Conservation (phyloP, 2,329 filamentous ascomycete genomes). For the Zasmidium angulare region DNA sequence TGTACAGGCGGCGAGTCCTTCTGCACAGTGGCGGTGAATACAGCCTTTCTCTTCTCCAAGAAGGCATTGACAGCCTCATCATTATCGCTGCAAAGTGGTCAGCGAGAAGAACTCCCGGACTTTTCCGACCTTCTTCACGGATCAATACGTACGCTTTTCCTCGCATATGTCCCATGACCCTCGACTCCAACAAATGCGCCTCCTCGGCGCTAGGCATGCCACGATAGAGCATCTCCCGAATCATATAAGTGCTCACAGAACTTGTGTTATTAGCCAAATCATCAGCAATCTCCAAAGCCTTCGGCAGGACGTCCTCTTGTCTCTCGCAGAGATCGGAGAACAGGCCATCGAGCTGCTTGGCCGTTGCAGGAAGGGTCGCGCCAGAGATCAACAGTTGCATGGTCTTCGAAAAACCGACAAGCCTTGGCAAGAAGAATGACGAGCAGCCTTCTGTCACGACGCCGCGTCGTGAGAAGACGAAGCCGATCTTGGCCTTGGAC, state of each 20-base stretch:
- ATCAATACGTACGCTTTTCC: slow-evolving; percentile 14
- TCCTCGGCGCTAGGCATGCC: slow-evolving; percentile 20
- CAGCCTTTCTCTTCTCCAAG: slow-evolving; percentile 21
- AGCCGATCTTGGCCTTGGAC: slow-evolving; percentile 23
- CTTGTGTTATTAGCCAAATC: slow-evolving; percentile 16
- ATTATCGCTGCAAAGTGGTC: slow-evolving; percentile 13
- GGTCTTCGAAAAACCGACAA: slow-evolving; percentile 16
- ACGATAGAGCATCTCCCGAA: slow-evolving; percentile 23
- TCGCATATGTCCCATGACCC: slow-evolving; percentile 22
- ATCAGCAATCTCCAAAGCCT: slow-evolving; percentile 18
- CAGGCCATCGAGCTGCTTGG: slow-evolving; percentile 17
- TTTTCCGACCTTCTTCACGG: too few species aligned
- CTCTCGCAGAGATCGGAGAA: slow-evolving; percentile 21
- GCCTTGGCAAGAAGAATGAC: slow-evolving; percentile 21
- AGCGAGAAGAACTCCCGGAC: too few species aligned
- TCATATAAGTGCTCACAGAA: slow-evolving; percentile 24
- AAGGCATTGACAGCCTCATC: slow-evolving; percentile 23
- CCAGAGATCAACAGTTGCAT: slow-evolving; percentile 20
- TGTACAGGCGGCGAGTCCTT: slow-evolving; percentile 20
- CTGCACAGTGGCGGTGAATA: slow-evolving; percentile 19
- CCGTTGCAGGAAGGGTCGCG: slow-evolving; percentile 9
- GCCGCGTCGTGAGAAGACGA: slow-evolving; percentile 23
- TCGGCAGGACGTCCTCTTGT: slow-evolving; percentile 20
- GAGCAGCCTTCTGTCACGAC: slow-evolving; percentile 23
- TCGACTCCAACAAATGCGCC: slow-evolving; percentile 22